Evolutionary conservation across 495 filamentous ascomycete genomes (phyloP).

Genomic region (Platismatia glauca): DNA sequence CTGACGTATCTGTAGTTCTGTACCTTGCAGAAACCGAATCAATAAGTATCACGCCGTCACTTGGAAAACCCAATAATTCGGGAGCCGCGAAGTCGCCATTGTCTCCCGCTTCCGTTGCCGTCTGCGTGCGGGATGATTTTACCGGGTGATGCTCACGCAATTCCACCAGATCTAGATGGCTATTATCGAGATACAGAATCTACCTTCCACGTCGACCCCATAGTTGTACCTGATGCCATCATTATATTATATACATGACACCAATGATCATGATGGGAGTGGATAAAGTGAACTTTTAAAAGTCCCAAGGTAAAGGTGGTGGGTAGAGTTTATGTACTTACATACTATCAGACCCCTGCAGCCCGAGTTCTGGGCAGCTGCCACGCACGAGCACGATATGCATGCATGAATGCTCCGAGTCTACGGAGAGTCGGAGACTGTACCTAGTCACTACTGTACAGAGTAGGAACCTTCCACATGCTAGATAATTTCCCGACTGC

Average conservation of each 20-base stretch:
- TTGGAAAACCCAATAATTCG: neutral
- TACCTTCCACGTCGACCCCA: neutral
- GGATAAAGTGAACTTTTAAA: neutral
- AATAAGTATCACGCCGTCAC: neutral
- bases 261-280: too few species aligned
- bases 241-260: neutral
- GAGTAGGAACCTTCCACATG: neutral
- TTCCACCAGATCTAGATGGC: neutral
- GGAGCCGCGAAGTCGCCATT: conserved; percentile 2
- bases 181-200: neutral
- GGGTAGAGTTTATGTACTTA: neutral
- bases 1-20: neutral
- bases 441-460: too few species aligned
- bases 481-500: neutral
- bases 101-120: conserved; percentile 15
- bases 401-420: neutral
- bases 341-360: neutral
- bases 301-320: neutral
- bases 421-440: too few species aligned
- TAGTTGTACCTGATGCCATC: neutral
- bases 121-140: conserved; percentile 8
- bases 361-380: neutral
- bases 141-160: neutral
- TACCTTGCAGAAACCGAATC: neutral
- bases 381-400: neutral